These are phyloP conservation scores for Pulveroboletus ravenelii DNA, from an alignment of 768 basidiomycete species.

Conservation along the genomic window DNA sequence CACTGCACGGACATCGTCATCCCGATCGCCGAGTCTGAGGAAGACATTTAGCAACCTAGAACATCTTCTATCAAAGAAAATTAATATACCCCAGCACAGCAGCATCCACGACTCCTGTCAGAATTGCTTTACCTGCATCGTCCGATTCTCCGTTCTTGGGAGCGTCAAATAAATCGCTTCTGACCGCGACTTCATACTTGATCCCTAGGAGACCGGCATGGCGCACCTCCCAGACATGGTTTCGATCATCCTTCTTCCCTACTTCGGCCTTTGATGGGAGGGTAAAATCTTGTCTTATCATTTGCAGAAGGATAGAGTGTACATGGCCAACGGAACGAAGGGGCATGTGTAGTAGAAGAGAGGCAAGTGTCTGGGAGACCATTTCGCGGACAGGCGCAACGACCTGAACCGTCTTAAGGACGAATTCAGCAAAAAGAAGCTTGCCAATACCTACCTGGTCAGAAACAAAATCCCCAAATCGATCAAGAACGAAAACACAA, in stretches of 20 bases:
- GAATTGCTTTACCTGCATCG: conserved; percentile 49
- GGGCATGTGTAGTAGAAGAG: conserved; percentile 85
- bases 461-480: conserved; percentile 97
- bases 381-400: conserved; percentile 97
- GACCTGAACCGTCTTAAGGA: conserved; percentile 42
- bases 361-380: conserved; percentile 89
- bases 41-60: conserved; percentile 7
- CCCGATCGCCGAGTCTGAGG: conserved; percentile 77
- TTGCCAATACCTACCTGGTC: conserved; percentile 56
- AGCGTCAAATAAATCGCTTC: conserved; percentile 68
- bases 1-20: conserved; percentile 95
- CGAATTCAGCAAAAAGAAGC: neutral
- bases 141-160: conserved; percentile 32
- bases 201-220: conserved; percentile 97
- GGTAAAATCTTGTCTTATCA: conserved; percentile 87
- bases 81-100: conserved; percentile 75
- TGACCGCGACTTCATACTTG: conserved; percentile 96
- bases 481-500: conserved; percentile 87
- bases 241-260: conserved; percentile 35
- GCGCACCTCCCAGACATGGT: conserved; percentile 91
- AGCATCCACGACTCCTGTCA: conserved; percentile 83
- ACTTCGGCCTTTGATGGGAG: conserved; percentile 35
- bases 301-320: conserved; percentile 78
- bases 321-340: conserved; percentile 73
- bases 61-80: neutral